phyloP scores from a whole-genome alignment of 805 yeast species.

The Starmera pachycereana region DNA sequence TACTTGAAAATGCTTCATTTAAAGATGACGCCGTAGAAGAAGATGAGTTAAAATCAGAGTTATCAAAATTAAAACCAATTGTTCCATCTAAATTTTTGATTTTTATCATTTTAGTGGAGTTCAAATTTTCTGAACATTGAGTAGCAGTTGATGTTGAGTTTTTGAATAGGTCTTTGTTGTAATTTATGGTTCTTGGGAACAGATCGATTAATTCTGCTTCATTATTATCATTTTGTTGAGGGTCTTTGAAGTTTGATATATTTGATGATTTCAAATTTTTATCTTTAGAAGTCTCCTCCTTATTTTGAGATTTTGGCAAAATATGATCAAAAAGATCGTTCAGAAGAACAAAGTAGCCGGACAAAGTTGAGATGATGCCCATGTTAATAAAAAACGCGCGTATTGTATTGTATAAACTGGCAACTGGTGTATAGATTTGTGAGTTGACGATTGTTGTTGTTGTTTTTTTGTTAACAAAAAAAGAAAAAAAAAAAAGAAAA shows the following conservation, averaged over 20 bases:
- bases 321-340: neutral
- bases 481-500: no score
- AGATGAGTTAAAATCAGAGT: conserved; percentile 9
- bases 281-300: neutral
- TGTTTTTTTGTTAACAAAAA: no score
- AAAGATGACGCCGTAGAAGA: conserved; percentile 11
- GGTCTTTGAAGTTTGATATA: neutral
- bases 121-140: conserved; percentile 36
- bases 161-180: conserved; percentile 6
- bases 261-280: neutral
- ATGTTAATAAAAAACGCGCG: neutral
- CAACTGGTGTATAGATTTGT: neutral
- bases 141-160: conserved; percentile 8
- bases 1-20: conserved; percentile 3
- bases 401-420: neutral
- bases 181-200: conserved; percentile 13
- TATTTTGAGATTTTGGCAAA: neutral
- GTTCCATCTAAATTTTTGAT: conserved; percentile 43
- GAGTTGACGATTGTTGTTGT: no score
- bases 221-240: neutral
- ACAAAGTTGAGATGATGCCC: neutral
- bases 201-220: neutral
- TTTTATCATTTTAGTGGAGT: conserved; percentile 39
- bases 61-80: conserved; percentile 42
- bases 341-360: neutral